These are phyloP conservation scores for Psidium friedrichsthalianum DNA, from an alignment of 345 rosid species.

Conservation along the genomic window DNA sequence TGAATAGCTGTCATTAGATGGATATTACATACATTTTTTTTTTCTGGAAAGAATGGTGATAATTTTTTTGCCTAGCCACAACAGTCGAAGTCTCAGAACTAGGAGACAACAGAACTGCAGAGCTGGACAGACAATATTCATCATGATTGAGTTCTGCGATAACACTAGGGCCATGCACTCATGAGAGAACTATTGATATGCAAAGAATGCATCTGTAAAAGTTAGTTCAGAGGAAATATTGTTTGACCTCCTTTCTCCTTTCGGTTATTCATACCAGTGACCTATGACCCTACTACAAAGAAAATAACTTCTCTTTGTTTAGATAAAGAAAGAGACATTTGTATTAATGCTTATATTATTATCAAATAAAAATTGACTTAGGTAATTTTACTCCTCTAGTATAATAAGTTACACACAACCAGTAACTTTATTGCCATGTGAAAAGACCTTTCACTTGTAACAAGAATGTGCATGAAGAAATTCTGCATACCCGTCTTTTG, in stretches of 20 bases:
- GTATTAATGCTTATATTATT: background rate
- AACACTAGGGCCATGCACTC: background rate
- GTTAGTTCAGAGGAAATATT: background rate
- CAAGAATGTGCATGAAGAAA: background rate
- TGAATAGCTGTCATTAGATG: slow-evolving; percentile 5
- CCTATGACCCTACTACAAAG: background rate
- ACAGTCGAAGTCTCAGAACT: background rate
- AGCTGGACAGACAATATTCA: background rate
- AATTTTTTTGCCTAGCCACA: background rate
- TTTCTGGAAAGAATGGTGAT: background rate
- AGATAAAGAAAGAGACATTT: background rate
- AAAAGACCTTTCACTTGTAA: background rate
- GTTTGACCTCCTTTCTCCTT: background rate
- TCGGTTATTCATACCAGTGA: background rate
- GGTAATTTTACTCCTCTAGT: background rate
- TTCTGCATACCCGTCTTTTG: slow-evolving; percentile 25
- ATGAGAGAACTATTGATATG: background rate
- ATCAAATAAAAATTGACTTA: background rate
- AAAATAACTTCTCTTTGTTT: background rate
- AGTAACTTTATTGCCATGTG: background rate
- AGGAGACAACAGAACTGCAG: background rate
- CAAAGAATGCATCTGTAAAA: background rate
- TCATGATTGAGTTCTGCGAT: background rate
- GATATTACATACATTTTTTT: background rate
- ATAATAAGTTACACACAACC: background rate